These are phyloP conservation scores for Stygiomarasmius scandens DNA, from an alignment of 1,284 basidiomycete genomes.

Conservation along the genomic window DNA sequence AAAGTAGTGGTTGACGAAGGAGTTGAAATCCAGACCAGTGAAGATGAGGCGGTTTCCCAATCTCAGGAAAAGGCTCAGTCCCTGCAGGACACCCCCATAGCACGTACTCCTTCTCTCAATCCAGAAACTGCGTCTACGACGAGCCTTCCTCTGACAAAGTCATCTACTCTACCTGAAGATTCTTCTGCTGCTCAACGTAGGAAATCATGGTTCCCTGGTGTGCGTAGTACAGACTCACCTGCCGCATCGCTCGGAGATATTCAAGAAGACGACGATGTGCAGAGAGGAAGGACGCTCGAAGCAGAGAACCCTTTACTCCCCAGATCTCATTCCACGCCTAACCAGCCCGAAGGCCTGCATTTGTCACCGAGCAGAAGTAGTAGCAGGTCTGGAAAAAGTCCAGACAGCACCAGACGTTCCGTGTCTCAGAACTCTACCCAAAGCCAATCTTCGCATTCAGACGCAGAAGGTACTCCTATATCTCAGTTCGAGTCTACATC, in stretches of 20 bases:
- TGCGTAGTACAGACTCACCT: conserved; percentile 33
- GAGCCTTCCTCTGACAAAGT: neutral
- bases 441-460: conserved; percentile 1
- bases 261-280: conserved; percentile 22
- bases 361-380: neutral
- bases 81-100: neutral
- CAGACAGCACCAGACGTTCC: neutral
- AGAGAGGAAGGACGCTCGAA: conserved; percentile 35
- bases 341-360: conserved; percentile 23
- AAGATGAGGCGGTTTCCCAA: neutral
- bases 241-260: conserved; percentile 12
- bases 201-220: conserved; percentile 43
- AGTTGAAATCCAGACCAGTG: neutral
- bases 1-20: neutral
- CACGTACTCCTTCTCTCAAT: neutral
- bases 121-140: conserved; percentile 2
- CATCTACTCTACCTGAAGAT: conserved; percentile 11
- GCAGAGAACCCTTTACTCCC: conserved; percentile 29
- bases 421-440: neutral
- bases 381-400: neutral
- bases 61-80: conserved; percentile 1
- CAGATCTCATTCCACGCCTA: conserved; percentile 39
- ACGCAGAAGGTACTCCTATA: neutral
- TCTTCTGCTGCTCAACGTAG: conserved; percentile 21
- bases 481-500: neutral